A percentile compares a stretch with the other conserved stretches of the same genome.
phyloP scores from a whole-genome alignment of 495 filamentous ascomycete genomes.

The Tuber calosporum region DNA sequence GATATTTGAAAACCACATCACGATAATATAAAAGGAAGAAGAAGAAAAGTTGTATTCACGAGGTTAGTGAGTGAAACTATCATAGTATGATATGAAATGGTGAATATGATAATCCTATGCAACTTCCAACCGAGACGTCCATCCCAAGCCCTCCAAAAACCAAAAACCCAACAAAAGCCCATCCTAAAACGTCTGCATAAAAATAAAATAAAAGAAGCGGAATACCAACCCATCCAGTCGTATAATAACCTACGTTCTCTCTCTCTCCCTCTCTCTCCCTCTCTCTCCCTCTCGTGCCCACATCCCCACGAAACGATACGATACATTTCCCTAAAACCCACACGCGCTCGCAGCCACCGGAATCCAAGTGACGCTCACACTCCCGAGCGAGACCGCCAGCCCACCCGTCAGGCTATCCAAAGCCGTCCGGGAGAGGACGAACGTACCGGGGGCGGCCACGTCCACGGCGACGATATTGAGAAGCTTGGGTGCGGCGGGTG shows the following conservation, averaged over 20 bases:
- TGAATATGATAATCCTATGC: neutral
- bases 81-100: too few species aligned
- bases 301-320: too few species aligned
- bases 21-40: too few species aligned
- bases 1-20: neutral
- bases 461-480: constrained; percentile 66
- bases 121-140: neutral
- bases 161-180: neutral
- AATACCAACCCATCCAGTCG: neutral
- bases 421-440: constrained; percentile 51
- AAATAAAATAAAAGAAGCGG: neutral
- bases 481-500: constrained; percentile 46
- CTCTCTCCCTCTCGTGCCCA: too few species aligned
- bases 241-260: neutral
- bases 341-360: constrained; percentile 1
- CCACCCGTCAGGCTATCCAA: constrained; percentile 61
- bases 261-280: too few species aligned
- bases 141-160: neutral
- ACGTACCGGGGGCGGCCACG: constrained; percentile 48
- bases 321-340: constrained; percentile 1
- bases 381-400: constrained; percentile 51
- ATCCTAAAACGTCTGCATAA: neutral
- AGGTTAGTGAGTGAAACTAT: neutral
- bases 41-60: neutral
- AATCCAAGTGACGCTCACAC: constrained; percentile 49